Evolutionary conservation across 2,329 filamentous ascomycete species (phyloP), one percentile per base, ranked within the genome.

Genomic region (Hymenoscyphus repandus): DNA sequence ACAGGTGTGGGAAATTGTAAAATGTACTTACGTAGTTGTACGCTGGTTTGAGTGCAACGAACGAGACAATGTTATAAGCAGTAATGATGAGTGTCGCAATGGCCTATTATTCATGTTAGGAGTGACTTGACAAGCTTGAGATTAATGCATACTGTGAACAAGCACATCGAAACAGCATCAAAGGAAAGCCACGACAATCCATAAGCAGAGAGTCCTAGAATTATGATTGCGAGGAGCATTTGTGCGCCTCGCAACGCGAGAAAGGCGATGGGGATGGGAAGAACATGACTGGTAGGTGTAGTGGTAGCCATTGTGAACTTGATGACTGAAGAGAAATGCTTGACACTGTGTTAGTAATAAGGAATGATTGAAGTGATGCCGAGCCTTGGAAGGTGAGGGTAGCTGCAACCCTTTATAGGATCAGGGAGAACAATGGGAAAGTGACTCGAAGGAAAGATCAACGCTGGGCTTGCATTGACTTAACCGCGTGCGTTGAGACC

Each of bases 1-100:
- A 9, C 36, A 41, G 10, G n/a, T 18, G 5, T 32, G 15, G 9
- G 10, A 33, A 15, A 15, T 5, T 32, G 3, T n/a, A 3, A 34
- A 36, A 9, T 33, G 17, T 6, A 47, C 45, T 31, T 40, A 47
- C 45, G 20, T 49, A 49, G 20, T 49, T 49, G 18, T 49, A 49
- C 2, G 38, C 38, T 1, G 30, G 15, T 33, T 42, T 33, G 33
- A 49, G n/a, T 9, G 30, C 38, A 15, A 37, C 18, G 12, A 34
- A 20, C 5, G 46, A 34, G 30, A 49, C 46, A 6, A 49, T 22
- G 30, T 42, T 43, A 27, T 49, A 49, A 17, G 13, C 22, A 3
- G 38, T 36, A 20, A 49, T 43, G 31, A 49, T 49, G 5, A 49
- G n/a, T 1, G 46, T 49, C 7, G 36, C 31, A 22, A 49, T 36